A percentile compares a stretch with the other conserved stretches of the same genome.
phyloP scores from a whole-genome alignment of 2,329 filamentous ascomycete genomes.

The Cladosporium cucumerinum region DNA sequence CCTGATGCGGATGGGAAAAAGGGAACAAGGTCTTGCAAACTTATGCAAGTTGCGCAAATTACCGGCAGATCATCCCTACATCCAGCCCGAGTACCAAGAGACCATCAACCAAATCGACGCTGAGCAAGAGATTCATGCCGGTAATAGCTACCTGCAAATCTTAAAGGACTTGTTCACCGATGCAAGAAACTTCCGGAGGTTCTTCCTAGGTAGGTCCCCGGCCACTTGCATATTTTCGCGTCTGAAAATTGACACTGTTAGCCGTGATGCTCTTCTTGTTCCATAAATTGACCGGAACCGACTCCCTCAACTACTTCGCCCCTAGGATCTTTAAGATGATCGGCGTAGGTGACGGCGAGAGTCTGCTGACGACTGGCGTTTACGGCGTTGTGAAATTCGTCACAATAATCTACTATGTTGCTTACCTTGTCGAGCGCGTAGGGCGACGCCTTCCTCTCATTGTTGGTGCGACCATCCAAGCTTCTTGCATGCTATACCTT shows the following conservation, averaged over 20 bases:
- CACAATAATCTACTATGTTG: slow-evolving; percentile 22
- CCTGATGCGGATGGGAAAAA: slow-evolving; percentile 19
- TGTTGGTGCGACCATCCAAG: slow-evolving; percentile 21
- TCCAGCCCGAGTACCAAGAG: slow-evolving; percentile 25
- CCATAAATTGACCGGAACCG: slow-evolving; percentile 23
- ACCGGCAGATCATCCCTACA: slow-evolving; percentile 23
- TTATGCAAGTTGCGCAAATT: slow-evolving; percentile 23
- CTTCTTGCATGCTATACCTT: slow-evolving; percentile 22
- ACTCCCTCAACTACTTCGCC: slow-evolving; percentile 19
- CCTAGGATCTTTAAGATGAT: slow-evolving; percentile 21
- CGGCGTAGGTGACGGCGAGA: slow-evolving; percentile 18
- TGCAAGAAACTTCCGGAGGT: slow-evolving; percentile 18
- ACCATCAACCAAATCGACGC: slow-evolving; percentile 23
- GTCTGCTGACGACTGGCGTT: slow-evolving; percentile 12
- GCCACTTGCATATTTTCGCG: accelerated
- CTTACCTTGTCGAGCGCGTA: slow-evolving; percentile 21
- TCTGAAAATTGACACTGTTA: background rate
- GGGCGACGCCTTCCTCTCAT: slow-evolving; percentile 21
- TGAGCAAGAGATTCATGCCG: slow-evolving; percentile 21
- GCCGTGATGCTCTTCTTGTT: slow-evolving; percentile 22
- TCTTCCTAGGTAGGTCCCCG: slow-evolving; percentile 15
- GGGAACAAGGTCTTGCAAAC: slow-evolving; percentile 20
- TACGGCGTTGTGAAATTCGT: slow-evolving; percentile 22
- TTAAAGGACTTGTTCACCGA: slow-evolving; percentile 19
- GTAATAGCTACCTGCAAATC: slow-evolving; percentile 19